A percentile compares a stretch with the other conserved stretches of the same genome.
These are phyloP conservation scores for Camillea tinctor DNA, from an alignment of 2,329 filamentous ascomycete species.

Conservation along the genomic window DNA sequence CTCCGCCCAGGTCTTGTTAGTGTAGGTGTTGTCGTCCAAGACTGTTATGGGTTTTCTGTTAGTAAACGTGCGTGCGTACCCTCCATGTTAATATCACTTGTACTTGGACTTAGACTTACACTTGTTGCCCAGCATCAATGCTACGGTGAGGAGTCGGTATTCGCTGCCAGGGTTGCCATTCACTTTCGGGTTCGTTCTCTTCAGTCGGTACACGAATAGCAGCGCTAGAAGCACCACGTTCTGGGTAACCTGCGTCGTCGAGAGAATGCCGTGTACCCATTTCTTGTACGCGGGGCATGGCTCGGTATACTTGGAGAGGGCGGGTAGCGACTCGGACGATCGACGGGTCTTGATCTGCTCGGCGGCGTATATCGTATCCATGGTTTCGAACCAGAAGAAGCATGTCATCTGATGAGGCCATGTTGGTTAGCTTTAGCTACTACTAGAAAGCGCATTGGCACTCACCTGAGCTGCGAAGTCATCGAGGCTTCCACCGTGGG, in stretches of 20 bases:
- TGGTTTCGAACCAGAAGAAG: slow-evolving; percentile 95
- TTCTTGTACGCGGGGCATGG: slow-evolving; percentile 81
- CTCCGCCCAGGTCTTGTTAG: slow-evolving; percentile 99
- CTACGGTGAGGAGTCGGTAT: slow-evolving; percentile 87
- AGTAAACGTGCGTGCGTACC: slow-evolving; percentile 8
- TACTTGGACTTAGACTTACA: no score
- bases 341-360: slow-evolving; percentile 54
- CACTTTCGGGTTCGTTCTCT: slow-evolving; percentile 84
- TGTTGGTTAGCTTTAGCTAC: slow-evolving; percentile 20
- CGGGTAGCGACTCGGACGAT: slow-evolving; percentile 38
- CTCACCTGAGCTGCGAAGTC: slow-evolving; percentile 81
- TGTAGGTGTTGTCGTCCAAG: slow-evolving; percentile 97
- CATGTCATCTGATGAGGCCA: slow-evolving; percentile 77
- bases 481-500: slow-evolving; percentile 71
- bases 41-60: slow-evolving; percentile 47
- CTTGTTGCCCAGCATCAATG: slow-evolving; percentile 97
- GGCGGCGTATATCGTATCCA: slow-evolving; percentile 72
- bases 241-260: slow-evolving; percentile 92
- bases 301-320: slow-evolving; percentile 67
- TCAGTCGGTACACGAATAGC: slow-evolving; percentile 89
- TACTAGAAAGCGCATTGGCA: slow-evolving; percentile 11
- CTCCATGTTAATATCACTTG: not conserved
- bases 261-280: slow-evolving; percentile 88
- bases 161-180: slow-evolving; percentile 92
- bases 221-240: slow-evolving; percentile 91